phyloP scores from a whole-genome alignment of 2,329 filamentous ascomycete genomes.

The Byssothecium circinans region DNA sequence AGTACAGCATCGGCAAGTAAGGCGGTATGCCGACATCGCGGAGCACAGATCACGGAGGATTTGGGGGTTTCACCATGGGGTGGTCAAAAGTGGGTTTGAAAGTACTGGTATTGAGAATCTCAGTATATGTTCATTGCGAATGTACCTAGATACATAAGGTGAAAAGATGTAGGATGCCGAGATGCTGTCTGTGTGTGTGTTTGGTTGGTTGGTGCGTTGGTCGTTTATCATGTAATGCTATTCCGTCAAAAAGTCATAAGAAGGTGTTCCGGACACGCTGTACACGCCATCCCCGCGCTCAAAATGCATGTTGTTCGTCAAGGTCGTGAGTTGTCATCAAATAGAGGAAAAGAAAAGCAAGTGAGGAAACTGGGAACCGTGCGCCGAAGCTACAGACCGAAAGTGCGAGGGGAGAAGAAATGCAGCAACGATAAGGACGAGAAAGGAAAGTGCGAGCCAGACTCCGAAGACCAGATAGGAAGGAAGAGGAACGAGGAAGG shows the following conservation, averaged over 20 bases:
- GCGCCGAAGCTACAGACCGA: too few relatives aligned
- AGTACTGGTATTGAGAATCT: too few relatives aligned
- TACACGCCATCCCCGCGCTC: not conserved
- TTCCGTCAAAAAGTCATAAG: slow-evolving; percentile 22
- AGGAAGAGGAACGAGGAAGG: slow-evolving; percentile 1
- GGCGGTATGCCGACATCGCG: too few relatives aligned
- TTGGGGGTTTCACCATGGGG: too few relatives aligned
- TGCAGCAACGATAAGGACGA: slow-evolving; percentile 1
- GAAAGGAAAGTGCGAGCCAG: not conserved
- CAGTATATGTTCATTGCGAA: too few relatives aligned
- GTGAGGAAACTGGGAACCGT: too few relatives aligned
- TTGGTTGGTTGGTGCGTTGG: not conserved
- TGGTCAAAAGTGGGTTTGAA: too few relatives aligned
- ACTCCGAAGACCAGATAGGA: not conserved
- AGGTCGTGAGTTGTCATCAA: slow-evolving; percentile 3
- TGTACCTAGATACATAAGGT: not conserved
- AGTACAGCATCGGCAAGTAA: too few relatives aligned
- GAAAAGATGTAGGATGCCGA: too few relatives aligned
- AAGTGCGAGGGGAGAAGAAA: slow-evolving; percentile 1
- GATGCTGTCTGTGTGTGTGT: not conserved
- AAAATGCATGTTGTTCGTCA: not conserved
- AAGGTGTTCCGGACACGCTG: slow-evolving; percentile 11
- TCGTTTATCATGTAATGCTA: too few relatives aligned
- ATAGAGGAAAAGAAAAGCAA: not conserved
- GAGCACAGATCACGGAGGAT: too few relatives aligned